Evolutionary conservation across 2,329 filamentous ascomycete species (phyloP).

Genomic region (Aureobasidium uvarum): DNA sequence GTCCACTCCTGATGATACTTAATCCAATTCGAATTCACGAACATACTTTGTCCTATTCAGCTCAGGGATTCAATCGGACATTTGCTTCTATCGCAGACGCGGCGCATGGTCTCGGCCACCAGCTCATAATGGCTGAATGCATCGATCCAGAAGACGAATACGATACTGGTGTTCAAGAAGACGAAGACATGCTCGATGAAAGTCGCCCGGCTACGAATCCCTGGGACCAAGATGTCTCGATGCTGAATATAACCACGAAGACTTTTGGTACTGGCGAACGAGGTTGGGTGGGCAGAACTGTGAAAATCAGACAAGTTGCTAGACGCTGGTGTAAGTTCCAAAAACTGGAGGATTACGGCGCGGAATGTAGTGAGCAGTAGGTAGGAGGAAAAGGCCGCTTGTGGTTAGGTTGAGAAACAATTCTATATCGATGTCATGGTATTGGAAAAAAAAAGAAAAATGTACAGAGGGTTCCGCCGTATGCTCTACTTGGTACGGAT

Average conservation of each 20-base stretch:
- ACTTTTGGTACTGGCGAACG: conserved; percentile 41
- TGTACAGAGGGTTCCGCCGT: conserved; percentile 23
- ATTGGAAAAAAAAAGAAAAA: conserved; percentile 23
- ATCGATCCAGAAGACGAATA: conserved; percentile 25
- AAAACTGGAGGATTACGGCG: conserved; percentile 11
- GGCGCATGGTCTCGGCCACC: conserved; percentile 43
- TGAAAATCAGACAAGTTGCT: conserved; percentile 45
- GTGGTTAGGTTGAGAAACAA: not conserved
- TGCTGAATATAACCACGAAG: conserved; percentile 50
- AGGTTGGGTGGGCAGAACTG: conserved; percentile 51
- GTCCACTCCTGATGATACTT: conserved; percentile 59
- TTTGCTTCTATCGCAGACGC: conserved; percentile 63
- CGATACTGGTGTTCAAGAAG: conserved; percentile 1
- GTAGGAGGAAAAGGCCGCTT: not conserved
- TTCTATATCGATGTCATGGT: conserved; percentile 24
- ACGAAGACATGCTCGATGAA: conserved; percentile 18
- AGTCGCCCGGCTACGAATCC: conserved; percentile 29
- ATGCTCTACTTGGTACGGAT: conserved; percentile 68
- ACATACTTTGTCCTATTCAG: conserved; percentile 70
- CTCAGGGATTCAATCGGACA: conserved; percentile 65
- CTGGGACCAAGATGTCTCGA: conserved; percentile 50
- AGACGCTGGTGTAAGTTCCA: conserved; percentile 46
- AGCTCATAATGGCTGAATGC: conserved; percentile 47
- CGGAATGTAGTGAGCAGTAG: not conserved
- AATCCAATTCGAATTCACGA: conserved; percentile 65